A percentile compares a stretch with the other conserved stretches of the same genome.
Conservation (phyloP, 2,329 filamentous ascomycete genomes). For the Chalaropsis thielavioides region DNA sequence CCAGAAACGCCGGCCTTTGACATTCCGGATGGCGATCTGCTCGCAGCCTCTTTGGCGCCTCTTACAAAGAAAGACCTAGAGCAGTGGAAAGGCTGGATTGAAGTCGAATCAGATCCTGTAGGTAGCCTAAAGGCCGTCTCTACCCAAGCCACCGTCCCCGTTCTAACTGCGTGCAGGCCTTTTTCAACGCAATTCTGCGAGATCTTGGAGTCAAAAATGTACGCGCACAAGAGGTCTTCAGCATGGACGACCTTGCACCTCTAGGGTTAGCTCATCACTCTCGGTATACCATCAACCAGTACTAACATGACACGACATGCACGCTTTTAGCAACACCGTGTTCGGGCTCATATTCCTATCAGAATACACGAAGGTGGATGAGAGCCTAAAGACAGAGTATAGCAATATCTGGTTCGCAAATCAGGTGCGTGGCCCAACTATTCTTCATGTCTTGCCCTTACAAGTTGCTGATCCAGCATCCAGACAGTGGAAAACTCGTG, state of each 20-base stretch:
- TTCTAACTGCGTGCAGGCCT: constrained; percentile 36
- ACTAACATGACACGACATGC: not conserved
- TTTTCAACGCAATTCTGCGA: constrained; percentile 73
- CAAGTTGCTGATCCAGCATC: constrained; percentile 25
- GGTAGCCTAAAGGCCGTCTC: constrained; percentile 22
- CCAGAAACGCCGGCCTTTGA: not conserved
- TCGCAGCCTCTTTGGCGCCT: constrained; percentile 34
- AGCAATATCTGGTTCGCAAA: constrained; percentile 82
- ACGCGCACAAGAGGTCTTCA: constrained; percentile 62
- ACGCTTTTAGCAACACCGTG: constrained; percentile 47
- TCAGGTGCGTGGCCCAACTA: constrained; percentile 39
- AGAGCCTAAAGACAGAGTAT: constrained; percentile 39
- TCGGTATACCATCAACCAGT: not conserved
- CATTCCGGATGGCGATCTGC: constrained; percentile 26
- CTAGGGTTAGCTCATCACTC: constrained; percentile 37
- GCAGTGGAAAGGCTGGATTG: constrained; percentile 59
- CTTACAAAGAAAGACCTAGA: constrained; percentile 38
- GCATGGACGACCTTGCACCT: constrained; percentile 52
- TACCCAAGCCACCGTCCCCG: not conserved
- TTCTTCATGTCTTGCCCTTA: not conserved
- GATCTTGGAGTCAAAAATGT: constrained; percentile 63
- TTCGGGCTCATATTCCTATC: constrained; percentile 85
- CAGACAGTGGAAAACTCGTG: constrained; percentile 68
- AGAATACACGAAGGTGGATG: constrained; percentile 44
- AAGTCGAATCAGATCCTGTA: constrained; percentile 83